Base-by-base conservation (phyloP, 2,329 filamentous ascomycete species). In the Periglandula ipomoeae region DNA sequence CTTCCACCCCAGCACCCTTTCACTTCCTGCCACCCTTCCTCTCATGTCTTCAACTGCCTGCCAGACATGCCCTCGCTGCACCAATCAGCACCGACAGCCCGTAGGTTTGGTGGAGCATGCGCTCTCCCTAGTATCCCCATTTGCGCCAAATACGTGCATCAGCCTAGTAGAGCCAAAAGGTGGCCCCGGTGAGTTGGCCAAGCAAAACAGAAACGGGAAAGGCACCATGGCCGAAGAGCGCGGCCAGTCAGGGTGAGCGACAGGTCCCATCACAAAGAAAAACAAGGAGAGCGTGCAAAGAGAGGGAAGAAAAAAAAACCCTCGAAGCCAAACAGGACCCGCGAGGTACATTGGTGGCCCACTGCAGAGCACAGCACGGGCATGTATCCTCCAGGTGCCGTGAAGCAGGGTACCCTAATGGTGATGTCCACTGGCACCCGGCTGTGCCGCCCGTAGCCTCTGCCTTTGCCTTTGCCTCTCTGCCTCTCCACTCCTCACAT, bases 361-460 rank as follows among this genome's bases (percentile, higher is more conserved):
- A 32, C 40, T 13, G 8, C 5, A 27, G 8, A 15, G 27, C 24
- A 27, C 37, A 19, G 13, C 20, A 23, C 35, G 15, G 24, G 10
- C 4, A 32, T 40, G 45, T 47, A 41, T 34, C 44, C 44, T n/a
- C 34, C 6, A 23, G 10, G 44, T 46, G 44, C 44, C 34, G 9
- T 46, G 9, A 24, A 17, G 27, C 34, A 37, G 30, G 35, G 13
- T 9, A 3, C 7, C 19, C 26, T 3, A 43, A 30, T 30, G 27
- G 8, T 23, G 15, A 27, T 32, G 24, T 8, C 24, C 13, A 30
- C 42, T 44, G 39, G 20, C 40, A 30, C 50, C 56, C 49, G 52
- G 51, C 49, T 56, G 50, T 51, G 55, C 54, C 55, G 53, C 57
- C 55, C 56, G 52, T 55, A 58, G 54, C 56, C n/a, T n/a, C n/a